These are phyloP conservation scores for Cystobasidium pallidum DNA, from an alignment of 1,284 basidiomycete genomes.

Conservation along the genomic window DNA sequence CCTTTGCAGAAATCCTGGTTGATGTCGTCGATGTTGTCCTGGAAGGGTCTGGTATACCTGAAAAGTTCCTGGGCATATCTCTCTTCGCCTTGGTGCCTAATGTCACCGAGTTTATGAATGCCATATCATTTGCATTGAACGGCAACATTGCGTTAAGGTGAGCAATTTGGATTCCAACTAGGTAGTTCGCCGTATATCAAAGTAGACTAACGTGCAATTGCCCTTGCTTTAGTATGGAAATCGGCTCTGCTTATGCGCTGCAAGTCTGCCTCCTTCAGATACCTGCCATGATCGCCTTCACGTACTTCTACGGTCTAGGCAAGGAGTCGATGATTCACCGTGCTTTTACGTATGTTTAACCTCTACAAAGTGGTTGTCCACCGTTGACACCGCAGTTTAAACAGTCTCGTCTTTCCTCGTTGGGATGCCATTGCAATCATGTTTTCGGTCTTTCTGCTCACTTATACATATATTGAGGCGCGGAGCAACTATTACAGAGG, in stretches of 20 bases:
- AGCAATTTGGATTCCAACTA: conserved; percentile 48
- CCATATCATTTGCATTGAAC: conserved; percentile 97
- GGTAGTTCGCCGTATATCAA: too few species aligned
- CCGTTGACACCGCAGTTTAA: neutral
- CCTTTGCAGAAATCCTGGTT: conserved; percentile 76
- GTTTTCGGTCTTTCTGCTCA: conserved; percentile 77
- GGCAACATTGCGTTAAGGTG: conserved; percentile 96
- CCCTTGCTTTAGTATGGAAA: conserved; percentile 81
- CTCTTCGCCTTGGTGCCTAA: conserved; percentile 97
- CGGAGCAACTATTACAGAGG: conserved; percentile 96
- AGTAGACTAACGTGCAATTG: too few species aligned
- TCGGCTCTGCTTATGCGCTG: conserved; percentile 96
- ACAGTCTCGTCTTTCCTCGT: conserved; percentile 91
- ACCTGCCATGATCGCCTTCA: conserved; percentile 98
- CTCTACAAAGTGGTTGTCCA: conserved; percentile 23
- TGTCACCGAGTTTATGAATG: conserved; percentile 99
- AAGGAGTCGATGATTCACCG: conserved; percentile 66
- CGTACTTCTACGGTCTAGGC: conserved; percentile 82
- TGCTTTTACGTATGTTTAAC: conserved; percentile 79
- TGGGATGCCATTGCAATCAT: conserved; percentile 98
- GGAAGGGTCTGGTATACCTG: conserved; percentile 89
- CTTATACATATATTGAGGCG: conserved; percentile 98
- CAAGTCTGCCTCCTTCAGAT: conserved; percentile 98
- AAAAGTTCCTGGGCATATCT: conserved; percentile 96
- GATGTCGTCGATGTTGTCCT: conserved; percentile 95